Base-by-base conservation (phyloP, 225 moss, liverwort and hornwort genomes). In the Pseudisothecium myosuroides region DNA sequence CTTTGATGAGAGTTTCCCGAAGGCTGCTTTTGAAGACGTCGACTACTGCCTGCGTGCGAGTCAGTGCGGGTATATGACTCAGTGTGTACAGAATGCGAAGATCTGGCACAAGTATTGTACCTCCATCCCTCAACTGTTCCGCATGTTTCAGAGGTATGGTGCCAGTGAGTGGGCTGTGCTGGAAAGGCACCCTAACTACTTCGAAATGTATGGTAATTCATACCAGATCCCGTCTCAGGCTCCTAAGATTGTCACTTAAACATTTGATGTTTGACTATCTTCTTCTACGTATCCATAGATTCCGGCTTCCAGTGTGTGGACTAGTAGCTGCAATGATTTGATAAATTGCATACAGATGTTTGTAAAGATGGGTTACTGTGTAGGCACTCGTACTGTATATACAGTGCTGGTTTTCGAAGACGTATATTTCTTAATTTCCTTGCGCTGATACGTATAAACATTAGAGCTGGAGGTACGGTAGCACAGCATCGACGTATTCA, bases 141-240 rank as follows among this genome's bases (percentile, higher is more conserved):
- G 90, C 82, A 94, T 94, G 94, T 94, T 94, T 61, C 89, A 89
- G 90, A 94, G 94, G 88, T 94, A 94, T 41, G 94, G 94, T 81
- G 94, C 94, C 41, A 94, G 94, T 75, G 94, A 94, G 87, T 94
- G 94, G 94, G 94, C 94, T 43, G 94, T 94, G 66, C 79, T 94
- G 61, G 94, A 94, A 83, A 87, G 93, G 65, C 94, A 94, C 79
- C 94, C 94, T 17, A 55, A 37, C 81, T 94, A 94, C 88, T 93
- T 93, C 63, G 89, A 92, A 59, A 88, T 92, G 92, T 93, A 93
- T 81, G 94, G 92, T 85, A 87, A 91, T 59, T 94, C 94, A 24
- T 92, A 93, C 90, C 91, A 93, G 73, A 94, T 94, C 80, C 93
- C 94, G 26, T 92, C 93, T 69, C 93, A 88, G 89, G 87, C 92